Percentiles rank a stretch among this genome's conserved stretches.
These are phyloP conservation scores for Anthracocystis setariae DNA, from an alignment of 1,284 basidiomycete genomes.

Conservation along the genomic window DNA sequence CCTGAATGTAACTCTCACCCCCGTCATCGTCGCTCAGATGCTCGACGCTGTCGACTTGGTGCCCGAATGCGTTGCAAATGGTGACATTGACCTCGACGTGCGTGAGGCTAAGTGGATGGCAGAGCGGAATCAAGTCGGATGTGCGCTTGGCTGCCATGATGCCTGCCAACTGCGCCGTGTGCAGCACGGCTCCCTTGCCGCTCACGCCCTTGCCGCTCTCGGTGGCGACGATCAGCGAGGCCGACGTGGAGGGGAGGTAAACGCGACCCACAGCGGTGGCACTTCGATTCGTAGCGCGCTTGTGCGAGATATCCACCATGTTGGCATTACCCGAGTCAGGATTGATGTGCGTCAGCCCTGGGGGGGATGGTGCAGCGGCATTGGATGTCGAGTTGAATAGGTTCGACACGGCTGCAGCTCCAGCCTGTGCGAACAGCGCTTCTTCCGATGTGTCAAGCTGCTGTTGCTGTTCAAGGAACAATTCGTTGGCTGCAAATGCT, in stretches of 20 bases:
- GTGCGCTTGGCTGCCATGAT: constrained; percentile 88
- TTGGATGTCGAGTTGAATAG: not conserved
- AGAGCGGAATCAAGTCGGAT: constrained; percentile 76
- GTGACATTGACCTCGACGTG: constrained; percentile 76
- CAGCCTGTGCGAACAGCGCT: constrained; percentile 32
- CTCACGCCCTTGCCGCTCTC: constrained; percentile 68
- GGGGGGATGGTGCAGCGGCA: not conserved
- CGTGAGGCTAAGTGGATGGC: constrained; percentile 80
- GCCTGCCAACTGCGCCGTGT: constrained; percentile 83
- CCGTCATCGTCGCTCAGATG: not conserved
- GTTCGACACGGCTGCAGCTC: constrained; percentile 26
- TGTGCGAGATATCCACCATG: constrained; percentile 83
- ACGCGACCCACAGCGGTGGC: constrained; percentile 84
- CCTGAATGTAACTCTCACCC: constrained; percentile 34
- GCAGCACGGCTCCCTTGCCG: constrained; percentile 56
- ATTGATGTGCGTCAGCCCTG: constrained; percentile 75
- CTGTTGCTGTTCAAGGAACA: constrained; percentile 21
- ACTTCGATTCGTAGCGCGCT: constrained; percentile 75
- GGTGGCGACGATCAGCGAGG: constrained; percentile 71
- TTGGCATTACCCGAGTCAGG: constrained; percentile 74
- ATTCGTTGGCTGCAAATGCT: constrained; percentile 27
- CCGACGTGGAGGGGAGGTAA: constrained; percentile 75
- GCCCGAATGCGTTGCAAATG: constrained; percentile 34
- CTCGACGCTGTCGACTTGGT: not conserved
- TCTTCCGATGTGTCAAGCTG: constrained; percentile 22